Base-by-base conservation (phyloP, 1,139 yeast genomes). In the Kurtzmaniella quercitrusa region DNA sequence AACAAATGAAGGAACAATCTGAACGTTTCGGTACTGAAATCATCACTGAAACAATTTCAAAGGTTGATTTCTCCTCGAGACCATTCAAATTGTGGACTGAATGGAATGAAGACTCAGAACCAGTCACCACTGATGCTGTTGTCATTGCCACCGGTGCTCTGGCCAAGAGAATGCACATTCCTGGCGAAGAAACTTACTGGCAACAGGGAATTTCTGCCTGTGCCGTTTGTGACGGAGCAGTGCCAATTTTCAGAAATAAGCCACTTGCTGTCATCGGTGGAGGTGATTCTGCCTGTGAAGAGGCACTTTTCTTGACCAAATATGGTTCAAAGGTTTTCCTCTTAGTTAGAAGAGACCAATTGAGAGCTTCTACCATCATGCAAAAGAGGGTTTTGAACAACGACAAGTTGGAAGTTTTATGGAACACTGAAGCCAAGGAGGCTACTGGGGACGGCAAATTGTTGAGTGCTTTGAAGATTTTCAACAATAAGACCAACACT, bases 171-270 rank as follows among this genome's bases (percentile, higher is more conserved):
- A 79, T 93, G 73, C 72, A 81, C 63, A 73, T 93, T 50, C 96
- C 98, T 48, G 98, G 98, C 56, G 98, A 93, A 73, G 98, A 93
- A 52, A 79, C 81, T 39, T 93, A 93, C 80, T 93, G 98, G 98
- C 98, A 93, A 75, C 88, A 86, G 65, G 98, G 98, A 65, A 93
- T 93, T 56, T 87, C 96, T 53, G 98, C 98, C 17, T 93, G 98
- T 77, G 98, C 98, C 41, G 98, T 93, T 49, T 93, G 98, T 73
- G 98, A 93, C 63, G 98, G 98, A 67, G 98, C 98, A 33, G 96
- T 93, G 39, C 98, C 98, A 58, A 90, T 93, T 59, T 93, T 93
- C 76, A 85, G 98, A 77, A 87, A 93, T 76, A 87, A 90, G 70
- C 98, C 98, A 37, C 79, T 93, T 60, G 98, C 96, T 15, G 98